Percentiles rank a stretch among this genome's conserved stretches.
Evolutionary conservation across 1,284 basidiomycete species (phyloP).

Genomic region (Puccinia coronata): DNA sequence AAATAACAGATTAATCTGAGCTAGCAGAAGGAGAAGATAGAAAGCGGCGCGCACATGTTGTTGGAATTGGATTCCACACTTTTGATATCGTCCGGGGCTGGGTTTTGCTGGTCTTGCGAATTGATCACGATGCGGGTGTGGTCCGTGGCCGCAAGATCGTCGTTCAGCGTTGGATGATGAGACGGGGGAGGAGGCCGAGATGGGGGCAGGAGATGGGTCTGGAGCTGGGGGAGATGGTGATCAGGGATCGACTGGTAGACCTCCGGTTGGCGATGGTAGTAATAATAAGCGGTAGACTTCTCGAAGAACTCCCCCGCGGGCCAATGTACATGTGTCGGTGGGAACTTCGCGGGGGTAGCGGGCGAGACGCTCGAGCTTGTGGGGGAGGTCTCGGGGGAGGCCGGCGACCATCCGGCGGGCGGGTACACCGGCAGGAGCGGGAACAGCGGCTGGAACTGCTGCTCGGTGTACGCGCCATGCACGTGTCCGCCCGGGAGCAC

Average conservation of each 20-base stretch:
- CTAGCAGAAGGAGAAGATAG: no score
- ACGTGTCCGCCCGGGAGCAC: neutral
- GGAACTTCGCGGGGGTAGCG: neutral
- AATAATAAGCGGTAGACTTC: neutral
- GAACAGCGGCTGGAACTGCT: neutral
- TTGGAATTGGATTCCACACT: no score
- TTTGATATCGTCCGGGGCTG: no score
- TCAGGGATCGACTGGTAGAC: neutral
- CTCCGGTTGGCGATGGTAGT: neutral
- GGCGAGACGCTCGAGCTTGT: neutral
- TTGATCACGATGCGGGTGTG: no score
- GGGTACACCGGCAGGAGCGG: conserved; percentile 4
- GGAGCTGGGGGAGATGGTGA: neutral
- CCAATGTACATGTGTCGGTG: neutral
- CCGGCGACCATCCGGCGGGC: neutral
- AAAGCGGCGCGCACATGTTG: no score
- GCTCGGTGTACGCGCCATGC: neutral
- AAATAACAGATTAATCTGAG: no score
- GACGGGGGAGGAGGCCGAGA: neutral
- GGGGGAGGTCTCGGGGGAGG: neutral
- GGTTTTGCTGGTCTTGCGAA: no score
- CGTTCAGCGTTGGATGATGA: no score
- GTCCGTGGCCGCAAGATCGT: no score
- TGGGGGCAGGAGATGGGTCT: neutral
- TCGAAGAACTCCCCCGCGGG: neutral